These are phyloP conservation scores for Dichomitus squalens DNA, from an alignment of 1,284 basidiomycete species.

Conservation along the genomic window DNA sequence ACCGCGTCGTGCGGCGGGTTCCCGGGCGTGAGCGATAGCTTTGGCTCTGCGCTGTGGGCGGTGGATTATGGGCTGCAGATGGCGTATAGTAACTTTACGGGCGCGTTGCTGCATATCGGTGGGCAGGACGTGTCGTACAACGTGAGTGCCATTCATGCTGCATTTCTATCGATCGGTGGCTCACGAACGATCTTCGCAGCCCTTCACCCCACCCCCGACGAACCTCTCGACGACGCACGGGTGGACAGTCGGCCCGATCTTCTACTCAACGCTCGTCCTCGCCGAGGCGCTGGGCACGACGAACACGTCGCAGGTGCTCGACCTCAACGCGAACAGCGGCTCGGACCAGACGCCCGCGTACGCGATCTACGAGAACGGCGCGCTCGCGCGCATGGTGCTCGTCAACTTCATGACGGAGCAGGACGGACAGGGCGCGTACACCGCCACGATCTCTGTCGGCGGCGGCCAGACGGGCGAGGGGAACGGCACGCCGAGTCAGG, in stretches of 20 bases:
- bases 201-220: constrained; percentile 64
- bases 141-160: constrained; percentile 37
- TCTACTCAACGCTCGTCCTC: constrained; percentile 69
- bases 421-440: constrained; percentile 51
- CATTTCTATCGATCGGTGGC: neutral
- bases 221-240: constrained; percentile 56
- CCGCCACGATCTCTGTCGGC: constrained; percentile 46
- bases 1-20: constrained; percentile 61
- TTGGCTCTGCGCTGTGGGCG: constrained; percentile 74
- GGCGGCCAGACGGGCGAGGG: constrained; percentile 41
- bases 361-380: constrained; percentile 67
- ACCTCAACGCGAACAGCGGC: constrained; percentile 51
- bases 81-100: constrained; percentile 61
- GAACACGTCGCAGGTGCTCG: constrained; percentile 60
- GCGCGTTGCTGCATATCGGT: constrained; percentile 62
- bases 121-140: constrained; percentile 70
- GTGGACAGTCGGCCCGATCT: constrained; percentile 69
- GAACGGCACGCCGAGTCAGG: constrained; percentile 41
- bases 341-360: constrained; percentile 67
- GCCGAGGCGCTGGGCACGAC: constrained; percentile 71
- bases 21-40: constrained; percentile 55
- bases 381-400: constrained; percentile 56
- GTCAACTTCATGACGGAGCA: constrained; percentile 70
- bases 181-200: constrained; percentile 21
- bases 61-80: constrained; percentile 66